Evolutionary conservation across 129 eudicot species (phyloP).

Genomic region (Flaveria robusta): DNA sequence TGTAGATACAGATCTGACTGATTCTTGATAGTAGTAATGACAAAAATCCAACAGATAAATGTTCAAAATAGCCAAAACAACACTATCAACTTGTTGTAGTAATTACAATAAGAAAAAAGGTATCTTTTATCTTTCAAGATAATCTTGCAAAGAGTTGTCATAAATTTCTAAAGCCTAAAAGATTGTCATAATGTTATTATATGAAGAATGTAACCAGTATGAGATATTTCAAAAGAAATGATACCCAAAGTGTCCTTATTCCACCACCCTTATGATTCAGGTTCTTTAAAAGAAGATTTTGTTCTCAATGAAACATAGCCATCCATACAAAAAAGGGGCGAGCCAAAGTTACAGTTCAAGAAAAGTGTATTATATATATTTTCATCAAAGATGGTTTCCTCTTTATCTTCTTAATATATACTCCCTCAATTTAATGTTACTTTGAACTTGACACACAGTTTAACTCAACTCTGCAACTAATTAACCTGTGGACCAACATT

Average conservation of each 20-base stretch:
- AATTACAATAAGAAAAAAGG: too few relatives aligned
- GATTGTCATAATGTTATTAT: not conserved
- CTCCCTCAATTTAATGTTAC: not conserved
- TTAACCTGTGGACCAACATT: constrained; percentile 1
- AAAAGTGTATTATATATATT: constrained; percentile 4
- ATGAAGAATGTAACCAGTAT: not conserved
- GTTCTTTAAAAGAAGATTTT: not conserved
- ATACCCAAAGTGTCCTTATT: not conserved
- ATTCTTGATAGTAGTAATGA: constrained; percentile 14
- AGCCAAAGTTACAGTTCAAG: constrained; percentile 10
- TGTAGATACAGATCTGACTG: not conserved
- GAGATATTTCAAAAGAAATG: not conserved
- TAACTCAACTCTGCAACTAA: not conserved
- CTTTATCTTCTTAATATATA: constrained; percentile 3
- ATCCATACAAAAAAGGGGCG: not conserved
- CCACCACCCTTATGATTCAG: not conserved
- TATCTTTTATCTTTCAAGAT: too few relatives aligned
- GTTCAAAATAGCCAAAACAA: not conserved
- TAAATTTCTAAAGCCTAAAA: not conserved
- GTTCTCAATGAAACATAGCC: not conserved
- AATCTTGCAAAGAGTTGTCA: not conserved
- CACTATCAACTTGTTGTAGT: not conserved
- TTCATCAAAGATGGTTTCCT: not conserved
- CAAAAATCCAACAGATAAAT: not conserved
- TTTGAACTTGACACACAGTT: constrained; percentile 9